phyloP scores from a whole-genome alignment of 2,329 filamentous ascomycete genomes.

The Ophiostoma angusticollis region DNA sequence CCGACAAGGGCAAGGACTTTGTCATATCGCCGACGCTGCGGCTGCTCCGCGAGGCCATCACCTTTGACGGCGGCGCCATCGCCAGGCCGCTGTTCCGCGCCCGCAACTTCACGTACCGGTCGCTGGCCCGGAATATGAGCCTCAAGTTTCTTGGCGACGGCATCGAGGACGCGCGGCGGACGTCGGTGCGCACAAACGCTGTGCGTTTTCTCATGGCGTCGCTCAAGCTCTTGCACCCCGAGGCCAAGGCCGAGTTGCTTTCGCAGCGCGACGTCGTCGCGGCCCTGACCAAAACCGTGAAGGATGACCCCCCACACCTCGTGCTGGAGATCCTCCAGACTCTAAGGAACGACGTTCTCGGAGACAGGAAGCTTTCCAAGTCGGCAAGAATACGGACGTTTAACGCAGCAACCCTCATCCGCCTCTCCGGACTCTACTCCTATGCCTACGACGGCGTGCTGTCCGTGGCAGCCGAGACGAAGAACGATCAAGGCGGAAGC shows the following conservation, averaged over 20 bases:
- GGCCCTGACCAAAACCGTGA: constrained; percentile 62
- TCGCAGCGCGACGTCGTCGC: constrained; percentile 59
- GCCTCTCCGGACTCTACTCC: constrained; percentile 59
- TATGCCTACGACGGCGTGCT: constrained; percentile 51
- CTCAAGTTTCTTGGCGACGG: constrained; percentile 48
- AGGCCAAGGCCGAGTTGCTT: constrained; percentile 72
- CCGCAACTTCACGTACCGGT: constrained; percentile 66
- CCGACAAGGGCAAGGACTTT: constrained; percentile 72
- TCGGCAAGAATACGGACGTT: constrained; percentile 64
- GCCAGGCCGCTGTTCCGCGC: constrained; percentile 67
- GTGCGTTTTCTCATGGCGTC: constrained; percentile 69
- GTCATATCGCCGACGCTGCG: constrained; percentile 81
- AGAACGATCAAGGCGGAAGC: constrained; percentile 28
- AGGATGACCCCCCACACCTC: constrained; percentile 63
- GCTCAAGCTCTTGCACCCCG: constrained; percentile 62
- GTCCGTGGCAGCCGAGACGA: constrained; percentile 24
- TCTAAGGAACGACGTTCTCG: constrained; percentile 57
- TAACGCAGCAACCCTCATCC: constrained; percentile 58
- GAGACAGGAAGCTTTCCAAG: constrained; percentile 60
- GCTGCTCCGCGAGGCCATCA: constrained; percentile 72
- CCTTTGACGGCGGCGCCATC: constrained; percentile 71
- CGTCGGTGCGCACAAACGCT: constrained; percentile 72
- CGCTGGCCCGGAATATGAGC: constrained; percentile 67
- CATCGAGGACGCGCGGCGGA: constrained; percentile 52
- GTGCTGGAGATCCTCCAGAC: constrained; percentile 62